Percentiles rank a stretch among this genome's conserved stretches.
These are phyloP conservation scores for Acer campestre DNA, from an alignment of 345 rosid species.

Conservation along the genomic window DNA sequence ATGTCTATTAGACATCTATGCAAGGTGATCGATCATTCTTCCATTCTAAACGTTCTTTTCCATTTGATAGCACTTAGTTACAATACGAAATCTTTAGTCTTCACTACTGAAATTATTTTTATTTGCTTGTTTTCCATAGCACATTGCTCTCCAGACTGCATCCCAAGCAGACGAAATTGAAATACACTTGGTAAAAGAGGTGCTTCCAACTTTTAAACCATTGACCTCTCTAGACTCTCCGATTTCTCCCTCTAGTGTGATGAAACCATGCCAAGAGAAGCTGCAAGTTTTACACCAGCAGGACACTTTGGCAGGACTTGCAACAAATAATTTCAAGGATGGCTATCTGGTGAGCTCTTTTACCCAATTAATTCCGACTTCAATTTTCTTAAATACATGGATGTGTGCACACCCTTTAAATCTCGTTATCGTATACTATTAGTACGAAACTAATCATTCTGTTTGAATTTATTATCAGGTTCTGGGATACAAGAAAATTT, in stretches of 20 bases:
- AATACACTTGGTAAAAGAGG: conserved; percentile 42
- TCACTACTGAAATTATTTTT: not conserved
- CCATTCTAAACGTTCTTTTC: not conserved
- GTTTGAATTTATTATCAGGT: conserved; percentile 30
- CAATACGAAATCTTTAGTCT: not conserved
- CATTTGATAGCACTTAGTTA: not conserved
- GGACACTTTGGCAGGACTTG: conserved; percentile 43
- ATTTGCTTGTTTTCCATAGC: conserved; percentile 27
- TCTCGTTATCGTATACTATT: no score
- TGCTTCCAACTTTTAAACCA: conserved; percentile 24
- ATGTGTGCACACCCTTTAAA: not conserved
- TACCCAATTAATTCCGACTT: not conserved
- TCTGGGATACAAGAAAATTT: conserved; percentile 40
- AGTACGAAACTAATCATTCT: not conserved
- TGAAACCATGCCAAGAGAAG: conserved; percentile 36
- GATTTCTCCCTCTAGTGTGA: conserved; percentile 8
- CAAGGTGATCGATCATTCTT: conserved; percentile 37
- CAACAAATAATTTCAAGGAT: conserved; percentile 22
- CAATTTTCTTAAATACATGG: not conserved
- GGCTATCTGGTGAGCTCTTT: conserved; percentile 45
- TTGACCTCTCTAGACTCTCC: conserved; percentile 13
- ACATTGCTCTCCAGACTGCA: conserved; percentile 52
- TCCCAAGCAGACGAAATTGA: conserved; percentile 44
- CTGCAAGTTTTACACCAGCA: conserved; percentile 40
- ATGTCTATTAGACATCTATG: conserved; percentile 38